Conservation (phyloP, 2,329 filamentous ascomycete genomes). For the Sarocladium strictum region DNA sequence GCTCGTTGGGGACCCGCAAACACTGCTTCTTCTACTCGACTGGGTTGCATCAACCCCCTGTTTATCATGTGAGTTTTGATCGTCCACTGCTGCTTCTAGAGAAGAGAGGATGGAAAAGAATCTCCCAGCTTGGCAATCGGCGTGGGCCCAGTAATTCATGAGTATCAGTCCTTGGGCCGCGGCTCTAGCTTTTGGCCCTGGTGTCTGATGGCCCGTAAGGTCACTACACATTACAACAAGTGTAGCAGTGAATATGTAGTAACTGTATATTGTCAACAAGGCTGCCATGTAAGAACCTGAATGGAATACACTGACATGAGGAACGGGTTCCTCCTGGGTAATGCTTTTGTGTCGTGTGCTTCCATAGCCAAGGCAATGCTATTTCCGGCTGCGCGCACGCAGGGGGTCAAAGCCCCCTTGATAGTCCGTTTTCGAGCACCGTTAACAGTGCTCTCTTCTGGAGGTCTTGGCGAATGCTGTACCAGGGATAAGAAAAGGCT, state of each 20-base stretch:
- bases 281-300: not conserved
- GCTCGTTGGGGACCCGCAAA: not conserved
- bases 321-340: constrained; percentile 2
- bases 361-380: not conserved
- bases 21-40: not conserved
- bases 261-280: not conserved
- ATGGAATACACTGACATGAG: not conserved
- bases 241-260: constrained; percentile 2
- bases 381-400: not conserved
- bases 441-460: not conserved
- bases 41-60: no score
- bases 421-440: not conserved
- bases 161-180: not conserved
- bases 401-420: not conserved
- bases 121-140: not conserved
- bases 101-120: not conserved
- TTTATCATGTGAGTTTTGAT: no score
- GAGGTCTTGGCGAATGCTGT: not conserved
- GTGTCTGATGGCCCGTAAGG: not conserved
- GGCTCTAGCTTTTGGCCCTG: not conserved
- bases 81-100: not conserved
- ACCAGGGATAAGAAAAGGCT: not conserved
- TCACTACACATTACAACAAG: constrained; percentile 6
- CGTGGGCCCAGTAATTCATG: not conserved
- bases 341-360: not conserved